Evolutionary conservation across 2,329 filamentous ascomycete species (phyloP).

Genomic region (Teratosphaeria epicoccoides): DNA sequence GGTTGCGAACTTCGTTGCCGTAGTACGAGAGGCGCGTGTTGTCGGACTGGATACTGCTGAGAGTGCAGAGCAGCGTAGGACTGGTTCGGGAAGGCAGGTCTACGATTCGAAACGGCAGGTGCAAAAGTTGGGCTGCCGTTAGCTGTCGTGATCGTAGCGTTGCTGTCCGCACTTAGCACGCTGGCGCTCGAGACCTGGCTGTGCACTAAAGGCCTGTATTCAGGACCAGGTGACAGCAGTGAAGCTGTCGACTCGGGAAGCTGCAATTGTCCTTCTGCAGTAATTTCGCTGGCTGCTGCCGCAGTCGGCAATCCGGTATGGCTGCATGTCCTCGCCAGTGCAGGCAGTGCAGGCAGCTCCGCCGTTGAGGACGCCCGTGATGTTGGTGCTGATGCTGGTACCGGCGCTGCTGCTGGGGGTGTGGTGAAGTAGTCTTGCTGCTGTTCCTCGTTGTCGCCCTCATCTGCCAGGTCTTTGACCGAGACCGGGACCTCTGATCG

Average conservation of each 20-base stretch:
- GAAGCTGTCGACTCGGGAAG: slow-evolving; percentile 4
- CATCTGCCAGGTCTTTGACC: slow-evolving; percentile 15
- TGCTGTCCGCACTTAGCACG: slow-evolving; percentile 8
- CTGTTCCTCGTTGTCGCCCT: not conserved
- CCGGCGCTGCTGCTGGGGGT: not conserved
- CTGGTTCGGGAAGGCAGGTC: slow-evolving; percentile 39
- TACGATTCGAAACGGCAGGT: slow-evolving; percentile 16
- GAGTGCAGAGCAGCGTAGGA: slow-evolving; percentile 39
- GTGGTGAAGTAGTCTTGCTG: slow-evolving; percentile 6
- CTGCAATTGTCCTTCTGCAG: slow-evolving; percentile 13
- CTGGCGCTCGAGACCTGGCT: slow-evolving; percentile 6
- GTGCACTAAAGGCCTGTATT: slow-evolving; percentile 7
- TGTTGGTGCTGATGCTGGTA: not conserved
- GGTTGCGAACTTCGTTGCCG: slow-evolving; percentile 35
- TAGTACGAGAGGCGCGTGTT: slow-evolving; percentile 27
- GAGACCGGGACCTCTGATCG: slow-evolving; percentile 6
- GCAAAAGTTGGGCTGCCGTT: slow-evolving; percentile 20
- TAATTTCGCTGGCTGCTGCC: slow-evolving; percentile 10
- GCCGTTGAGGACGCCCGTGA: not conserved
- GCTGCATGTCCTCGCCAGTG: slow-evolving; percentile 2
- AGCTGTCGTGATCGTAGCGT: slow-evolving; percentile 23
- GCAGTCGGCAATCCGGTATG: slow-evolving; percentile 3
- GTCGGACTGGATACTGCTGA: slow-evolving; percentile 32
- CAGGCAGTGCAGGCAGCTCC: not conserved
- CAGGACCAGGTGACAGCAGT: slow-evolving; percentile 1